phyloP scores from a whole-genome alignment of 2,329 filamentous ascomycete genomes.

The Fusarium sp. region DNA sequence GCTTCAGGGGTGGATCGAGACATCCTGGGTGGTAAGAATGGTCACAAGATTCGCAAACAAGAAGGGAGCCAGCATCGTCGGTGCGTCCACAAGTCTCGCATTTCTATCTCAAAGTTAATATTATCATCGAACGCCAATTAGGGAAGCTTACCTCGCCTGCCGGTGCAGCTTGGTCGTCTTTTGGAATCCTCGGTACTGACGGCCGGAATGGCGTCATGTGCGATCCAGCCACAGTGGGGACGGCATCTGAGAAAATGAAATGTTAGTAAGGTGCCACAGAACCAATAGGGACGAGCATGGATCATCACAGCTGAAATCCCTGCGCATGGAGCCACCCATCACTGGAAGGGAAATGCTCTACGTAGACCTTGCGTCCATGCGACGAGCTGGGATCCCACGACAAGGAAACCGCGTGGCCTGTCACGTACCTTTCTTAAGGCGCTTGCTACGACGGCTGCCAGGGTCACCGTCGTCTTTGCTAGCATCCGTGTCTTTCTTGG shows the following conservation, averaged over 20 bases:
- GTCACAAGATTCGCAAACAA: conserved; percentile 94
- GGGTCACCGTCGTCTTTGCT: conserved; percentile 74
- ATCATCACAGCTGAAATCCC: conserved; percentile 46
- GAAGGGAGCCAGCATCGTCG: conserved; percentile 79
- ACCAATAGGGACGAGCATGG: conserved; percentile 42
- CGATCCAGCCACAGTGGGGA: conserved; percentile 92
- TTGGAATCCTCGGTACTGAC: conserved; percentile 77
- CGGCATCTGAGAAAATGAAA: conserved; percentile 61
- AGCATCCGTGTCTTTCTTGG: conserved; percentile 63
- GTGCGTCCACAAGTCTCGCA: conserved; percentile 90
- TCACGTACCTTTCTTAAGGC: conserved; percentile 78
- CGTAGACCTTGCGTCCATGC: conserved; percentile 33
- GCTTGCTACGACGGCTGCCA: conserved; percentile 88
- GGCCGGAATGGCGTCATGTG: conserved; percentile 97
- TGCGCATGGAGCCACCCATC: conserved; percentile 37
- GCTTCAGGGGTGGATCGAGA: conserved; percentile 86
- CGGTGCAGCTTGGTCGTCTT: conserved; percentile 64
- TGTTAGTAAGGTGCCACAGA: conserved; percentile 38
- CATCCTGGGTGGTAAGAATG: conserved; percentile 89
- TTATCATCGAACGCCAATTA: conserved; percentile 42
- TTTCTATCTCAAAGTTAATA: conserved; percentile 61
- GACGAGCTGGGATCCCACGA: conserved; percentile 25
- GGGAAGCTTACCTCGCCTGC: conserved; percentile 58
- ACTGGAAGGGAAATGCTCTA: conserved; percentile 40
- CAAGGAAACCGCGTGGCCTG: conserved; percentile 8